Conservation (phyloP, 2,329 filamentous ascomycete genomes). For the Orbilia brochopaga region DNA sequence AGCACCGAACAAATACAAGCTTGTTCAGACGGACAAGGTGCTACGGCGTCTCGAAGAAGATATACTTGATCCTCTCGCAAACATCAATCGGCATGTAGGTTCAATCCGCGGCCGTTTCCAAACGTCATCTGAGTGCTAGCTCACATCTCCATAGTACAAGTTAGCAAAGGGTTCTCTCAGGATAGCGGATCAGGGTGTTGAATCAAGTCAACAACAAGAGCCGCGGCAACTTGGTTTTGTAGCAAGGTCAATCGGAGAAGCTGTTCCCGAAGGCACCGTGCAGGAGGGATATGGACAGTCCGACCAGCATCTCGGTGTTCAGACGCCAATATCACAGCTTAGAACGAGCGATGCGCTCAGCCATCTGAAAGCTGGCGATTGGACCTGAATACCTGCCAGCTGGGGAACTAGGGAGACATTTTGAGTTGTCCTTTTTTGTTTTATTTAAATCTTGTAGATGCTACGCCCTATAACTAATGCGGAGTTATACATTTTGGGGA, state of each 20-base stretch:
- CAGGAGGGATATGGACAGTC: no score
- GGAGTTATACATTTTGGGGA: background rate
- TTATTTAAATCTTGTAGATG: no score
- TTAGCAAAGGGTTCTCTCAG: background rate
- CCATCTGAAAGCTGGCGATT: constrained; percentile 31
- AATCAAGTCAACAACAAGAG: background rate
- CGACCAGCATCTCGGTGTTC: background rate
- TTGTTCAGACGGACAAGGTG: constrained; percentile 44
- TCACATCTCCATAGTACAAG: constrained; percentile 11
- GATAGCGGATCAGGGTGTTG: background rate
- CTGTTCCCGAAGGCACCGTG: background rate
- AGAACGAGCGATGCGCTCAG: constrained; percentile 20
- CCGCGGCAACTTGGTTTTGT: background rate
- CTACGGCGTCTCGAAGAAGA: constrained; percentile 41
- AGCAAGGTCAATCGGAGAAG: no score
- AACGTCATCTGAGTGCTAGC: background rate
- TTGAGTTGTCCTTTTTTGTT: no score
- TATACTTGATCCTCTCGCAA: constrained; percentile 52
- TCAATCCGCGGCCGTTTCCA: background rate
- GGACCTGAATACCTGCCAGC: constrained; percentile 4
- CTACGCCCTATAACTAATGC: background rate
- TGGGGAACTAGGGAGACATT: background rate
- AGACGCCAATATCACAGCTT: constrained; percentile 5
- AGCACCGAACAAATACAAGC: constrained; percentile 45
- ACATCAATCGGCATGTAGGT: constrained; percentile 54